Conservation (phyloP, 2,329 filamentous ascomycete genomes). For the Diaporthe longicolla region DNA sequence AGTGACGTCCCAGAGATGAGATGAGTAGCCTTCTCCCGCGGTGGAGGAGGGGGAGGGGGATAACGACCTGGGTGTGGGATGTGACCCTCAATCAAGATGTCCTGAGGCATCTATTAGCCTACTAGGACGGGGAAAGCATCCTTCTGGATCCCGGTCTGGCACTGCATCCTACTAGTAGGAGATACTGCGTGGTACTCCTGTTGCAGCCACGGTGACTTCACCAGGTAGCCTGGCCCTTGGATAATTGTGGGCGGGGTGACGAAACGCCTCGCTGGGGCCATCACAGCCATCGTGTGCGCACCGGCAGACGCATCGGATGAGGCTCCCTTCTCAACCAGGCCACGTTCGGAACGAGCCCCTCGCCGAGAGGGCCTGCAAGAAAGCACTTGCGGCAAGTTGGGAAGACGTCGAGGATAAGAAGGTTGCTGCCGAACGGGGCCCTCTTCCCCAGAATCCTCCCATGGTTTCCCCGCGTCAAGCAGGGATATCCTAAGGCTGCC, state of each 20-base stretch:
- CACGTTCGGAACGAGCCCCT: background rate
- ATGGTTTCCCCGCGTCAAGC: slow-evolving; percentile 29
- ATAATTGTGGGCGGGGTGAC: slow-evolving; percentile 30
- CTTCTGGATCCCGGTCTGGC: slow-evolving; percentile 29
- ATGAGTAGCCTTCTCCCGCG: slow-evolving; percentile 5
- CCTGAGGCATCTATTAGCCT: slow-evolving; percentile 32
- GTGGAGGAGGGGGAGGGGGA: slow-evolving; percentile 5
- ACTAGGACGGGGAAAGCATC: slow-evolving; percentile 20
- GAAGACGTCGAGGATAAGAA: background rate
- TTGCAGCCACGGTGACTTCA: slow-evolving; percentile 31
- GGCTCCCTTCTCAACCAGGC: slow-evolving; percentile 9
- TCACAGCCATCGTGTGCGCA: slow-evolving; percentile 12
- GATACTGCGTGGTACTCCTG: slow-evolving; percentile 6
- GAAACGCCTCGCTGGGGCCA: slow-evolving; percentile 32
- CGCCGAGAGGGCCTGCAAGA: background rate
- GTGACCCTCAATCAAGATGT: slow-evolving; percentile 24
- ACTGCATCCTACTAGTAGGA: slow-evolving; percentile 7
- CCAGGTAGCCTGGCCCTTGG: slow-evolving; percentile 12
- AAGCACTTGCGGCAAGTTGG: background rate
- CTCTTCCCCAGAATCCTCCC: slow-evolving; percentile 20
- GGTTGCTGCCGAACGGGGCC: slow-evolving; percentile 23
- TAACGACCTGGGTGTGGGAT: background rate
- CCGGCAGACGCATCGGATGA: slow-evolving; percentile 30
- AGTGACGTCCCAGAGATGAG: slow-evolving; percentile 18
- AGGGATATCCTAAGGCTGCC: slow-evolving; percentile 17